Percentiles rank a stretch among this genome's conserved stretches.
Evolutionary conservation across 768 basidiomycete species (phyloP).

Genomic region (Zangia roseola): DNA sequence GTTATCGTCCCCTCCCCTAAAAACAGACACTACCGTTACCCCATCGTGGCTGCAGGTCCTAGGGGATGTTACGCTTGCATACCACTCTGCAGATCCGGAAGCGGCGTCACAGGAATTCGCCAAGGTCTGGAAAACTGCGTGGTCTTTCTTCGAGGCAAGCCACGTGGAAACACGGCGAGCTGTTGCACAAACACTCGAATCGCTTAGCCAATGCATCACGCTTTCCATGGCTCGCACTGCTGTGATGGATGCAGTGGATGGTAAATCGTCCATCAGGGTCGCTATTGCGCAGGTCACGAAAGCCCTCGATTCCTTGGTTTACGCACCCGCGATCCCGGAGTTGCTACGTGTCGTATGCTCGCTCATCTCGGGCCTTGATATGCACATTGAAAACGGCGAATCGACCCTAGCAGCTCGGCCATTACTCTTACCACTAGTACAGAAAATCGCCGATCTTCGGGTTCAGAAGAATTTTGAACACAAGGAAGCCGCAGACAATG

Average conservation of each 20-base stretch:
- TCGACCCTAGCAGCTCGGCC: conserved; percentile 63
- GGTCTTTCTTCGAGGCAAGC: conserved; percentile 75
- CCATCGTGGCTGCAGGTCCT: conserved; percentile 80
- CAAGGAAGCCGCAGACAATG: conserved; percentile 82
- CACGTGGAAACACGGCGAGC: conserved; percentile 61
- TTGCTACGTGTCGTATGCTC: conserved; percentile 72
- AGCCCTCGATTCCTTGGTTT: conserved; percentile 70
- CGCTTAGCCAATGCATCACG: conserved; percentile 70
- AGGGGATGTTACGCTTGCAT: conserved; percentile 70
- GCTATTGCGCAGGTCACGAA: conserved; percentile 64
- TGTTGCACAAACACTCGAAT: conserved; percentile 59
- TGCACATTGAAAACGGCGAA: conserved; percentile 40
- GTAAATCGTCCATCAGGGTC: conserved; percentile 55
- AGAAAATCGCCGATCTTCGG: conserved; percentile 71
- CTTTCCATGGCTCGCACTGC: conserved; percentile 57
- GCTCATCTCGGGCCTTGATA: conserved; percentile 60
- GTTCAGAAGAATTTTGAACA: conserved; percentile 83
- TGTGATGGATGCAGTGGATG: conserved; percentile 42
- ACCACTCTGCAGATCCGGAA: conserved; percentile 47
- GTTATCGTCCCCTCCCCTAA: conserved; percentile 65
- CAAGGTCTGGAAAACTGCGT: conserved; percentile 71
- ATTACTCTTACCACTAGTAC: conserved; percentile 67
- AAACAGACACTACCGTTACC: conserved; percentile 63
- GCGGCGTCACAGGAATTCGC: conserved; percentile 53
- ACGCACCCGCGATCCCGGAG: conserved; percentile 76